Conservation (phyloP, 2,329 filamentous ascomycete species). For the Aspergillus tanneri region DNA sequence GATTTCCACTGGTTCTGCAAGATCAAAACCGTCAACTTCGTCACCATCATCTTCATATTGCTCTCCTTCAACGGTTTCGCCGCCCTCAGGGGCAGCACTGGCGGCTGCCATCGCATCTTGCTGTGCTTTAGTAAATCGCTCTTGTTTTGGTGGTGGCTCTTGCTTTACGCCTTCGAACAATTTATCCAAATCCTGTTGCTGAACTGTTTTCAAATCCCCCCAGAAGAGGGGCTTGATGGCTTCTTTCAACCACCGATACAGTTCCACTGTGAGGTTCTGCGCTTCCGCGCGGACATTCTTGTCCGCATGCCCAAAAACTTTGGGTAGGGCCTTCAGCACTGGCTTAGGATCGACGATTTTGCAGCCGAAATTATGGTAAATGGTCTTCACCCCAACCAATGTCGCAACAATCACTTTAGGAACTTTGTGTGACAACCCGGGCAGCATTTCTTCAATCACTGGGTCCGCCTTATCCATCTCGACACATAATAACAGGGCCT, state of each 20-base stretch:
- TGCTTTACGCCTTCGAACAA: conserved; percentile 92
- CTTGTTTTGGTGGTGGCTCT: conserved; percentile 83
- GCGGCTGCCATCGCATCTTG: conserved; percentile 78
- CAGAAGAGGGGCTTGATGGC: conserved; percentile 99
- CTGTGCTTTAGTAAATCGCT: conserved; percentile 82
- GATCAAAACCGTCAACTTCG: conserved; percentile 77
- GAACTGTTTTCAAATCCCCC: conserved; percentile 90
- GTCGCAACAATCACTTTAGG: conserved; percentile 82
- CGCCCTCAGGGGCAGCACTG: conserved; percentile 59
- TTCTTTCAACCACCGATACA: conserved; percentile 95
- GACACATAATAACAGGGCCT: conserved; percentile 83
- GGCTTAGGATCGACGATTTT: conserved; percentile 92
- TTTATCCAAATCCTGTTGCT: conserved; percentile 89
- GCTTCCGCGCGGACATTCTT: conserved; percentile 97
- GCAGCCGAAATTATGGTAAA: conserved; percentile 92
- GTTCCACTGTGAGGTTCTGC: conserved; percentile 84
- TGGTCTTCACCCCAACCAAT: conserved; percentile 72
- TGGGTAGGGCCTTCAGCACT: conserved; percentile 81
- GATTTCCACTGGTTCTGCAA: conserved; percentile 85
- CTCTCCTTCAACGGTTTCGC: conserved; percentile 58
- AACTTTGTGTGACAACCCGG: conserved; percentile 79
- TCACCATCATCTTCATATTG: conserved; percentile 57
- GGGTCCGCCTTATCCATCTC: conserved; percentile 84
- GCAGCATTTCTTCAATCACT: conserved; percentile 85
- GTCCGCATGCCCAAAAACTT: conserved; percentile 92